A percentile compares a stretch with the other conserved stretches of the same genome.
Conservation (phyloP, 139 green algal species). For the Picochlorum sp. region DNA sequence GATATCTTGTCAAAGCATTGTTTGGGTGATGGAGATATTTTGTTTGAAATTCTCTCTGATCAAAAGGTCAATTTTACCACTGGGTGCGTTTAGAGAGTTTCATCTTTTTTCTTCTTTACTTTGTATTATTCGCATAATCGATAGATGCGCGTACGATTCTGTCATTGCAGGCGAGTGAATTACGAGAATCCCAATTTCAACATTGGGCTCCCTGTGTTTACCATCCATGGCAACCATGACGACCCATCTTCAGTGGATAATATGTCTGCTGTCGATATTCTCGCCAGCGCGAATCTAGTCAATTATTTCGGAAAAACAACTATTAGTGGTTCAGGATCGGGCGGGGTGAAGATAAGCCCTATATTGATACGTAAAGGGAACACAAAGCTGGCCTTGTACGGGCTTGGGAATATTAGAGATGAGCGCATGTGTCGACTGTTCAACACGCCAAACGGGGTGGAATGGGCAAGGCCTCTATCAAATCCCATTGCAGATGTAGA, state of each 20-base stretch:
- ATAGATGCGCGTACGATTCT: too few relatives aligned
- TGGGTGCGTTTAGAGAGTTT: constrained; percentile 33
- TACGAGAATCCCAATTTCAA: constrained; percentile 87
- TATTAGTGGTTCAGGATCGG: constrained; percentile 20
- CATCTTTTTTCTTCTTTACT: too few relatives aligned
- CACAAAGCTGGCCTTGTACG: constrained; percentile 91
- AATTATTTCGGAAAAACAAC: constrained; percentile 97
- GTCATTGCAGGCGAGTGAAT: constrained; percentile 62
- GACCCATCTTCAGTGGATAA: constrained; percentile 83
- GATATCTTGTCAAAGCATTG: constrained; percentile 76
- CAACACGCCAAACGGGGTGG: constrained; percentile 56
- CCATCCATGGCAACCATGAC: constrained; percentile 99
- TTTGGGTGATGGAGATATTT: constrained; percentile 56
- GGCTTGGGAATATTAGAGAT: constrained; percentile 89
- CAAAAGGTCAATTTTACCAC: constrained; percentile 72
- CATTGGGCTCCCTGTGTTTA: constrained; percentile 92
- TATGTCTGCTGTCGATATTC: constrained; percentile 88
- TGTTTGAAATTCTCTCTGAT: constrained; percentile 75
- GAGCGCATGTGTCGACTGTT: constrained; percentile 89
- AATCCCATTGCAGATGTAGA: constrained; percentile 5
- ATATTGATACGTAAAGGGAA: constrained; percentile 71
- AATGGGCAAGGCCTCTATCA: constrained; percentile 46
- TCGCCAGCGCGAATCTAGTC: constrained; percentile 72
- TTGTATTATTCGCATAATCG: too few relatives aligned
- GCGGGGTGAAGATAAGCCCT: constrained; percentile 38